Evolutionary conservation across 352 stramenopile genomes (phyloP), one percentile per base, ranked within the genome.

Genomic region (Blastocystis sp.): DNA sequence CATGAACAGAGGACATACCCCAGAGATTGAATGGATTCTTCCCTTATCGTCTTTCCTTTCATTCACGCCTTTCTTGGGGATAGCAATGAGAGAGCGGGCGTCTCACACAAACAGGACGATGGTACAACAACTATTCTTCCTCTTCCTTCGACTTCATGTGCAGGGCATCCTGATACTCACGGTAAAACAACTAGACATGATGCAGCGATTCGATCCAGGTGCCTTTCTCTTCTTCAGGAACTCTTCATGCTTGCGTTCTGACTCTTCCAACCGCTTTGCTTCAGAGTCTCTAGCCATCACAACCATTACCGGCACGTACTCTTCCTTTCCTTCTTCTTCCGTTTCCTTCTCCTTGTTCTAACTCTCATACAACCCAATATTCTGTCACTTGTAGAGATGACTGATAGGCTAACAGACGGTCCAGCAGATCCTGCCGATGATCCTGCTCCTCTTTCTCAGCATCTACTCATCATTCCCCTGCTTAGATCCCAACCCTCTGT

Each of bases 141-240:
- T n/a, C n/a, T n/a, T n/a, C n/a, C n/a, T n/a, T n/a, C n/a, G n/a
- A n/a, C n/a, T n/a, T n/a, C n/a, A n/a, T n/a, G n/a, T 11, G 45
- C 45, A 84, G 28, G 2, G 69, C 54, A n/a, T 61, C 60, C 43
- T 68, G 74, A 45, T 84, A 84, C 38, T 84, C 74, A 21, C 69
- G 52, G 43, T 84, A 84, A 48, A 69, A 54, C 9, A 68, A 28
- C 74, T 84, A 84, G 45, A 11, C 10, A 1, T 14, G 68, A 9
- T 69, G 0, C 10, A 21, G n/a, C 11, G 21, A 45, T 9, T 3
- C 1, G 42, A 14, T 11, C 3, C 21, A 24, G 21, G 34, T 28
- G 69, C 74, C 60, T 84, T 84, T 40, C 74, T 34, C 52, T 84
- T 84, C 45, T 84, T 84, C 74, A 84, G 28, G 34, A 84, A 84